A percentile compares a stretch with the other conserved stretches of the same genome.
These are phyloP conservation scores for Ogataea nonfermentans DNA, from an alignment of 805 yeast genomes.

Conservation along the genomic window DNA sequence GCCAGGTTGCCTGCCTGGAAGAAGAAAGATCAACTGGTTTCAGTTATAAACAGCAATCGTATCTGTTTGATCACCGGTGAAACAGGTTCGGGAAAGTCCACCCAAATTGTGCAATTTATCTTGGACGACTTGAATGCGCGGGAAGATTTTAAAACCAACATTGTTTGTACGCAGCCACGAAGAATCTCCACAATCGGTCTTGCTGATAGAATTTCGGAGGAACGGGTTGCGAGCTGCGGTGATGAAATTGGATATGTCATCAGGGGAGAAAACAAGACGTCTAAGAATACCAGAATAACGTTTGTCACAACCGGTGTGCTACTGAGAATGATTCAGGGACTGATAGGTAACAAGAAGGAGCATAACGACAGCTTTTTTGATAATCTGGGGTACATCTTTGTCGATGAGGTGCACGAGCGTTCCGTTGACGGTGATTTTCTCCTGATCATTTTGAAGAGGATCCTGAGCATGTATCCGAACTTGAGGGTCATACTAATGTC, in stretches of 20 bases:
- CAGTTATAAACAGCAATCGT: slow-evolving; percentile 53
- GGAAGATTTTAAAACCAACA: slow-evolving; percentile 52
- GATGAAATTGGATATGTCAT: slow-evolving; percentile 85
- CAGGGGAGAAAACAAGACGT: slow-evolving; percentile 80
- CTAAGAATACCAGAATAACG: slow-evolving; percentile 62
- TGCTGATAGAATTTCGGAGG: slow-evolving; percentile 89
- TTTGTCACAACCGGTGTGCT: slow-evolving; percentile 94
- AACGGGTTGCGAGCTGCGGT: slow-evolving; percentile 64
- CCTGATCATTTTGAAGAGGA: slow-evolving; percentile 67
- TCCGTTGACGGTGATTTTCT: slow-evolving; percentile 88
- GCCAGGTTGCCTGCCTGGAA: slow-evolving; percentile 80
- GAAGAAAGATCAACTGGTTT: slow-evolving; percentile 53
- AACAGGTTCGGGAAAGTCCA: slow-evolving; percentile 96
- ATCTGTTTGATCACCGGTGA: slow-evolving; percentile 89
- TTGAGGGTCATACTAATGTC: slow-evolving; percentile 83
- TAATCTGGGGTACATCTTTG: slow-evolving; percentile 65
- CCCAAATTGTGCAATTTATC: slow-evolving; percentile 89
- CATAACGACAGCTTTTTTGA: slow-evolving; percentile 42
- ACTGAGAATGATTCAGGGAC: slow-evolving; percentile 73
- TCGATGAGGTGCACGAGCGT: slow-evolving; percentile 97
- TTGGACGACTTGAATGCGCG: slow-evolving; percentile 59
- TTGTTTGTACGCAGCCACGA: slow-evolving; percentile 92
- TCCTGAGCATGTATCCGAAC: slow-evolving; percentile 49
- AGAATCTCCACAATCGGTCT: slow-evolving; percentile 93
- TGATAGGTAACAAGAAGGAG: slow-evolving; percentile 29